phyloP scores from a whole-genome alignment of 208 protist species.

The Borovskyia barvae region DNA sequence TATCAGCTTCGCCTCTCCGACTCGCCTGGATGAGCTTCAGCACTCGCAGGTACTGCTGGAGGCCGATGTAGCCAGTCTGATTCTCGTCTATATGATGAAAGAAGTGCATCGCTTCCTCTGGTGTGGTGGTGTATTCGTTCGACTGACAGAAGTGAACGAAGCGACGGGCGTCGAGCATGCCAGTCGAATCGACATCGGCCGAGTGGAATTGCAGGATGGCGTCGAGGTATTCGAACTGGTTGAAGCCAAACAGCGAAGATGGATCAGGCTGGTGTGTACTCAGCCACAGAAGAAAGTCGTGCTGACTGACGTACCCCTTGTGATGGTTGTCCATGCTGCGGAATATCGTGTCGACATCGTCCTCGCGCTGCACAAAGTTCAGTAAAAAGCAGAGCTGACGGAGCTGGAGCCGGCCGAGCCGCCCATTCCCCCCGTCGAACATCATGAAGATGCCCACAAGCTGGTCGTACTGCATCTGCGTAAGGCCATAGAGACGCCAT shows the following conservation, averaged over 20 bases:
- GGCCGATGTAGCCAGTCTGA: constrained; percentile 23
- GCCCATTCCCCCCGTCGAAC: constrained; percentile 78
- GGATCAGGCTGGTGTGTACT: constrained; percentile 68
- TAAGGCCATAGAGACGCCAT: constrained; percentile 55
- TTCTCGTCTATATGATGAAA: constrained; percentile 31
- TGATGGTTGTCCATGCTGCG: constrained; percentile 55
- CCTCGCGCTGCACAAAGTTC: constrained; percentile 68
- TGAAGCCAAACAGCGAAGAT: constrained; percentile 62
- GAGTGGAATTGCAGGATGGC: constrained; percentile 83
- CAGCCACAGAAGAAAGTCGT: constrained; percentile 78
- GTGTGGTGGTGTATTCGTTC: constrained; percentile 27
- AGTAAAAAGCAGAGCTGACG: constrained; percentile 63
- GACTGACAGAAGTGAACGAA: constrained; percentile 44
- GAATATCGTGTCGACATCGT: constrained; percentile 69
- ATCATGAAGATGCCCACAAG: constrained; percentile 77
- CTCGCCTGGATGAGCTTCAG: constrained; percentile 16
- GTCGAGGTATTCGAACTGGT: constrained; percentile 75
- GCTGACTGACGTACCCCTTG: constrained; percentile 37
- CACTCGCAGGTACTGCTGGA: constrained; percentile 31
- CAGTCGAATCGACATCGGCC: constrained; percentile 69
- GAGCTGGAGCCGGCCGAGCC: constrained; percentile 50
- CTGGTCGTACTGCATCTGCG: constrained; percentile 80
- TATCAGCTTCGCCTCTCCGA: neutral
- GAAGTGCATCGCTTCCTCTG: constrained; percentile 28
- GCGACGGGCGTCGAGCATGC: constrained; percentile 48